These are phyloP conservation scores for Trichoderma orchidacearum DNA, from an alignment of 495 filamentous ascomycete genomes.

Conservation along the genomic window DNA sequence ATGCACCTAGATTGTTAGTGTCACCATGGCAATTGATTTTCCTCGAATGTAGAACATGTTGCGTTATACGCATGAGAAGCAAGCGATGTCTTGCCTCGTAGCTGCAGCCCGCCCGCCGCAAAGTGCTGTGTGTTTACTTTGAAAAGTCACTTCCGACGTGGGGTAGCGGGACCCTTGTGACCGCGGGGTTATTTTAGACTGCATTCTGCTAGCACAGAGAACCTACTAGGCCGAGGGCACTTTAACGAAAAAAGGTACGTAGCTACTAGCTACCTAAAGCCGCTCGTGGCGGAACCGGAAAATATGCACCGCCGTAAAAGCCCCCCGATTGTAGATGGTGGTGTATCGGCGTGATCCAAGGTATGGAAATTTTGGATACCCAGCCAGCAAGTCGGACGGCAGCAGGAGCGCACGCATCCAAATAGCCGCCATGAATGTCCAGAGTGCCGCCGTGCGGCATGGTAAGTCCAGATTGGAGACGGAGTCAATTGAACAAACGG, in stretches of 20 bases:
- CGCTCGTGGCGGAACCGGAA: background rate
- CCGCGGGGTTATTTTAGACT: background rate
- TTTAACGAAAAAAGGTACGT: too few species aligned
- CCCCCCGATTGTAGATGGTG: too few species aligned
- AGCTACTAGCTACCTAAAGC: too few species aligned
- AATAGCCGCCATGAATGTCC: conserved; percentile 1
- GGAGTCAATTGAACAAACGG: background rate
- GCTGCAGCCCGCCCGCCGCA: too few species aligned
- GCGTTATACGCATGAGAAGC: background rate
- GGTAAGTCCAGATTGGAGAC: background rate
- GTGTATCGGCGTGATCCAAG: background rate
- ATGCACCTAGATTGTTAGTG: too few species aligned
- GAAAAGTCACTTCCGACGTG: background rate
- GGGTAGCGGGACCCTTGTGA: background rate
- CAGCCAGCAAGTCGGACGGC: background rate
- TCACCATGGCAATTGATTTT: too few species aligned
- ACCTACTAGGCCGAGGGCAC: too few species aligned
- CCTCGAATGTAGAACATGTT: too few species aligned
- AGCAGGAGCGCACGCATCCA: background rate
- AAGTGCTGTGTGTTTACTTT: background rate
- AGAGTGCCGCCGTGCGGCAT: conserved; percentile 2
- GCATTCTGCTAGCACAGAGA: too few species aligned
- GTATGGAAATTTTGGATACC: background rate
- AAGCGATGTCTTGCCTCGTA: too few species aligned
- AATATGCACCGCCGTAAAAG: background rate